Evolutionary conservation across 1,284 basidiomycete genomes (phyloP).

Genomic region (Cystobasidium slooffiae): DNA sequence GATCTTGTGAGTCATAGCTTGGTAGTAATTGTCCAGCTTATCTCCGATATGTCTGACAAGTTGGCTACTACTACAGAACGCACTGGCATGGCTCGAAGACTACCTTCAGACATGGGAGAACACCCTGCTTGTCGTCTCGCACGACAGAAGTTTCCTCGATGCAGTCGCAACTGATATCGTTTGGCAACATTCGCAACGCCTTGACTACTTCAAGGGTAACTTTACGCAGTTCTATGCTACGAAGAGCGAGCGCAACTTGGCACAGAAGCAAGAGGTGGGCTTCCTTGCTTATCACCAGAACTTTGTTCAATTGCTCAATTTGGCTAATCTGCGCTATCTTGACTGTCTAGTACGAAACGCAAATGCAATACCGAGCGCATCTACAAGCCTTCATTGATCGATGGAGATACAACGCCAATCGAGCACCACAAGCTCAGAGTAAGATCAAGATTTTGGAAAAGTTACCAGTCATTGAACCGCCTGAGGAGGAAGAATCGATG

Average conservation of each 20-base stretch:
- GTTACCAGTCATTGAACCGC: constrained; percentile 70
- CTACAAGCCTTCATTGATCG: constrained; percentile 96
- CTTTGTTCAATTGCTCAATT: neutral
- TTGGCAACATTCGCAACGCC: constrained; percentile 81
- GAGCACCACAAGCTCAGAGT: constrained; percentile 88
- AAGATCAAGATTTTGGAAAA: constrained; percentile 99
- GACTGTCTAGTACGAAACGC: constrained; percentile 76
- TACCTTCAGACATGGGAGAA: constrained; percentile 96
- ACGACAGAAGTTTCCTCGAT: constrained; percentile 98
- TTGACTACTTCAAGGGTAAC: constrained; percentile 83
- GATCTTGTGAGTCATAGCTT: constrained; percentile 61
- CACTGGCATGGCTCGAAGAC: constrained; percentile 70
- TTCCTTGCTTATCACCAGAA: too few species aligned
- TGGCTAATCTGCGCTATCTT: neutral
- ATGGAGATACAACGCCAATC: constrained; percentile 66
- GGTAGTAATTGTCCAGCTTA: neutral
- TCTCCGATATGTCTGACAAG: neutral
- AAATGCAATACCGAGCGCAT: constrained; percentile 92
- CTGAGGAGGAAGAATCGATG: constrained; percentile 87
- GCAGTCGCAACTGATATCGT: constrained; percentile 58
- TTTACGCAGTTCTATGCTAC: constrained; percentile 99
- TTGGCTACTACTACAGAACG: constrained; percentile 58
- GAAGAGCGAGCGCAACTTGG: constrained; percentile 89
- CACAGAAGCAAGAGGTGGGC: constrained; percentile 70
- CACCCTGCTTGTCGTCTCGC: constrained; percentile 94